Evolutionary conservation across 805 yeast genomes (phyloP).

Genomic region (Lipomyces kockii): DNA sequence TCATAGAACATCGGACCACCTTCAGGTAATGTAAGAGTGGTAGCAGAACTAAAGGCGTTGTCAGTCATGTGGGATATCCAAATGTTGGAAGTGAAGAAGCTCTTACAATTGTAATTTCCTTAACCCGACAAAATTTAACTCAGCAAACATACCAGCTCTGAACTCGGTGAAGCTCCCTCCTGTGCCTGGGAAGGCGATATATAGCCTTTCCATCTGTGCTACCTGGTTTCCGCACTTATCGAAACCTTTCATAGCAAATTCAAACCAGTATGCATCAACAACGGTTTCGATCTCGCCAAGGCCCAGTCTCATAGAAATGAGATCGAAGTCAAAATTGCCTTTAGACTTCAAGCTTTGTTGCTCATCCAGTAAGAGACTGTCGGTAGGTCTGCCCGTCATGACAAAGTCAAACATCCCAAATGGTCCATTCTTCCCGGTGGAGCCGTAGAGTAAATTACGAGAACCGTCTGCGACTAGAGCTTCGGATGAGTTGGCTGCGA

Average conservation of each 20-base stretch:
- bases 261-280: neutral
- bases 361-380: neutral
- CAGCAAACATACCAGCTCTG: neutral
- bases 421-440: slow-evolving; percentile 1
- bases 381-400: too few relatives aligned
- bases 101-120: slow-evolving; percentile 5
- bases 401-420: too few relatives aligned
- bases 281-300: slow-evolving; percentile 6
- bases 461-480: slow-evolving; percentile 4
- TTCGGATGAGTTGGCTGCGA: slow-evolving; percentile 2
- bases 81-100: neutral
- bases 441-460: neutral
- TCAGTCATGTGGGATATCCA: neutral
- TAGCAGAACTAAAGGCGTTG: neutral
- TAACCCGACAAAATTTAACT: neutral
- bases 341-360: neutral
- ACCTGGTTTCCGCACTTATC: slow-evolving; percentile 10
- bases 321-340: slow-evolving; percentile 4
- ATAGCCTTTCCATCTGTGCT: neutral
- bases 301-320: neutral
- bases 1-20: neutral
- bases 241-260: slow-evolving; percentile 1
- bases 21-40: too few relatives aligned
- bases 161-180: slow-evolving; percentile 1
- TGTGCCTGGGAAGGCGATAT: slow-evolving; percentile 1